Base-by-base conservation (phyloP, 1,284 basidiomycete genomes). In the Trichosporon coremiiforme region DNA sequence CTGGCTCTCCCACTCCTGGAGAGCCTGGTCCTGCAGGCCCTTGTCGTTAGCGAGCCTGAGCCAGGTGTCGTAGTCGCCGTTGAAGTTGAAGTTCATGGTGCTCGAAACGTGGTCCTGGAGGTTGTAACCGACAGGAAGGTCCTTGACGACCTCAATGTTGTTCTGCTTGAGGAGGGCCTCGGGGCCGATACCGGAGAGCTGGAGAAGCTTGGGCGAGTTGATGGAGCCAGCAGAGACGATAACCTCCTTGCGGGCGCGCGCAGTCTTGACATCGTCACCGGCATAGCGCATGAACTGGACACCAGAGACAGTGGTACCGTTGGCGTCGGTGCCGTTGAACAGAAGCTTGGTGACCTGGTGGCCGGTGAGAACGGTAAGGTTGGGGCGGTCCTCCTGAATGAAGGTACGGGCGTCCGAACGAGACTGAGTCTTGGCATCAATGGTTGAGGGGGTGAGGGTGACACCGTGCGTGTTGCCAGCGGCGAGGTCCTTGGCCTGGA, bases 391-490 rank as follows among this genome's bases (percentile, higher is more conserved):
- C 5, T 88, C 86, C 75, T 90, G 89, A 75, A 91, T 87, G 84
- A 91, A 92, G 0, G 87, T 57, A 15, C 67, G 86, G 4, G 90
- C 85, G 81, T 90, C 89, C 4, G 88, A 90, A 50, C 91, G 87
- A 1, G 87, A 88, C 85, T 87, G 85, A 74, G 89, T 90, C 33
- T 79, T 62, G 0, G 88, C 86, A 80, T 91, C 90, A 80, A 92
- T 88, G n/a, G 87, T 85, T 7, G 87, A 88, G 0, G 89, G 87
- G 0, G 89, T 87, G 71, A 91, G 84, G 29, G 72, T 79, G 33
- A 79, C 81, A 35, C 82, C 82, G 71, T 77, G 67, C 70, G 64
- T 6, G 15, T 38, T 65, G 10, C 65, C 38, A 50, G 62, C 55
- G 38, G 74, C 71, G 25, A 76, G 72, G 70, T 81, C 80, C 87